A percentile compares a stretch with the other conserved stretches of the same genome.
phyloP scores from a whole-genome alignment of 2,329 filamentous ascomycete species.

The Ceratocystis harringtonii region DNA sequence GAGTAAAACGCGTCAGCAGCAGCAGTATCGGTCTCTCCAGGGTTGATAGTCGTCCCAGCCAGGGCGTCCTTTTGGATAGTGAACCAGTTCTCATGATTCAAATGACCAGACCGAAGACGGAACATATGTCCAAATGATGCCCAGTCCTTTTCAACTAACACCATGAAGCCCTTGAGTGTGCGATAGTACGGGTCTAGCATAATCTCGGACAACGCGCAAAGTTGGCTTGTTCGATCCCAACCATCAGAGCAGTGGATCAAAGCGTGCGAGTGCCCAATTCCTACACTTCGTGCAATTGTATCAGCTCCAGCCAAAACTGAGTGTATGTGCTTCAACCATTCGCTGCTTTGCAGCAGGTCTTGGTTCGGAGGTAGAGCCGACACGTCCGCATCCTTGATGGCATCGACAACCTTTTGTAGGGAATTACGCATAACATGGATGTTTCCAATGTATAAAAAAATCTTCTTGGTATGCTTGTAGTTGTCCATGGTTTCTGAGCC shows the following conservation, averaged over 20 bases:
- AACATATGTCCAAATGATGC: conserved; percentile 98
- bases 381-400: conserved; percentile 81
- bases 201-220: conserved; percentile 80
- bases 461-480: conserved; percentile 82
- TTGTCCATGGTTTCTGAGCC: conserved; percentile 97
- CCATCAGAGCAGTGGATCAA: conserved; percentile 96
- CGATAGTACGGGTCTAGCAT: conserved; percentile 93
- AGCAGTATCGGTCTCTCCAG: conserved; percentile 42
- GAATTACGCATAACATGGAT: conserved; percentile 97
- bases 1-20: conserved; percentile 68
- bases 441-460: conserved; percentile 91
- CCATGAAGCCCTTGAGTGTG: conserved; percentile 86
- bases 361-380: conserved; percentile 67
- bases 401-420: conserved; percentile 71
- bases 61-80: conserved; percentile 65
- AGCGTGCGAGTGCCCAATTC: conserved; percentile 84
- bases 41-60: conserved; percentile 47
- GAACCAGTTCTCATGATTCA: conserved; percentile 93
- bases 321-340: conserved; percentile 81
- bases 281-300: conserved; percentile 74
- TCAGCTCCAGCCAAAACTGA: conserved; percentile 71
- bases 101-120: conserved; percentile 70
- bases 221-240: conserved; percentile 92
- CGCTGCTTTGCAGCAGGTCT: conserved; percentile 66
- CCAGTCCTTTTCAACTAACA: conserved; percentile 94